Percentiles rank a stretch among this genome's conserved stretches.
Evolutionary conservation across 257 asterid species (phyloP).

Genomic region (Avicennia marina): DNA sequence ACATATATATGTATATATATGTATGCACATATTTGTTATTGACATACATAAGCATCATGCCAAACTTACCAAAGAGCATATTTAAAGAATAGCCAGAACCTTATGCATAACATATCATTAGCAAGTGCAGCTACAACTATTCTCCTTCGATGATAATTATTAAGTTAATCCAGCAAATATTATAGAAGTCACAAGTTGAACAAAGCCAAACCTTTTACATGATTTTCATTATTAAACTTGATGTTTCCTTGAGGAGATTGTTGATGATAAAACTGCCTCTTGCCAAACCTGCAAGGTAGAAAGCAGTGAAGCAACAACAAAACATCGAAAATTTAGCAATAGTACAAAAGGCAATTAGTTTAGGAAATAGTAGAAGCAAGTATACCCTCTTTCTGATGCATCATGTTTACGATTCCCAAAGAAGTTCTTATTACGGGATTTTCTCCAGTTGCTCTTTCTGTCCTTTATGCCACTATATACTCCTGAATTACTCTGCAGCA

Average conservation of each 20-base stretch:
- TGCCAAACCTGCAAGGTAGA: conserved; percentile 40
- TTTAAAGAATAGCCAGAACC: neutral
- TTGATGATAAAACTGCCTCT: conserved; percentile 31
- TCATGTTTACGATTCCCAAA: conserved; percentile 38
- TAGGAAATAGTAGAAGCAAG: conserved; percentile 5
- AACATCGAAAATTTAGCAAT: conserved; percentile 11
- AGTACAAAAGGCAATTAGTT: neutral
- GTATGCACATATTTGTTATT: neutral
- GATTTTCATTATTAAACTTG: conserved; percentile 36
- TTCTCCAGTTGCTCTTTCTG: conserved; percentile 39
- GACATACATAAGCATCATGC: neutral
- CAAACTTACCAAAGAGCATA: neutral
- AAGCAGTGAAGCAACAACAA: conserved; percentile 17
- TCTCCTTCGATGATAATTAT: neutral
- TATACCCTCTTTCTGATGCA: conserved; percentile 45
- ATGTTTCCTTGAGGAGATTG: conserved; percentile 49
- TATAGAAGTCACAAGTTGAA: neutral
- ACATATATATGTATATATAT: too few species aligned
- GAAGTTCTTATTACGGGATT: conserved; percentile 41
- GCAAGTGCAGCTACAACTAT: neutral
- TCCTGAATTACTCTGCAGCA: conserved; percentile 50
- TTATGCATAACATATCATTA: neutral
- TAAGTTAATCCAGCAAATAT: neutral
- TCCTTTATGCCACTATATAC: conserved; percentile 30
- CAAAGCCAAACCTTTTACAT: conserved; percentile 49